These are phyloP conservation scores for Aspergillus sparsus DNA, from an alignment of 495 filamentous ascomycete genomes.

Conservation along the genomic window DNA sequence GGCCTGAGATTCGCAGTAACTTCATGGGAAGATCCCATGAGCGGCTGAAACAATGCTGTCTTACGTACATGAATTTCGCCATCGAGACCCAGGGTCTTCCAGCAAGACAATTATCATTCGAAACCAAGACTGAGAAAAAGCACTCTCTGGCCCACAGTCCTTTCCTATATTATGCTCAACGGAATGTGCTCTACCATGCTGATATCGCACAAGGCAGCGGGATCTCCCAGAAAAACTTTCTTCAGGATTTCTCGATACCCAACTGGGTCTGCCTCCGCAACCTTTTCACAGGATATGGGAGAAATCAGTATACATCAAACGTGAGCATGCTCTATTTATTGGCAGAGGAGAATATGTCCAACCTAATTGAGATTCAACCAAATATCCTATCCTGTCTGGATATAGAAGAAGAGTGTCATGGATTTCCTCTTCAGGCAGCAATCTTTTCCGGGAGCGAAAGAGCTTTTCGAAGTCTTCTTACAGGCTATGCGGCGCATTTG, in stretches of 20 bases:
- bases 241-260: slow-evolving; percentile 33
- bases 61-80: slow-evolving; percentile 12
- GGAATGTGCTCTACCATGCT: slow-evolving; percentile 46
- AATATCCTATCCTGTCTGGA: too few relatives aligned
- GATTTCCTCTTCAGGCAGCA: too few relatives aligned
- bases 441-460: too few relatives aligned
- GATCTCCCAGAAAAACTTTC: slow-evolving; percentile 39
- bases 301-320: slow-evolving; percentile 32
- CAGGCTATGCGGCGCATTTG: too few relatives aligned
- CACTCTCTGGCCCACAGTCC: slow-evolving; percentile 15
- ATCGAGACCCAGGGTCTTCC: slow-evolving; percentile 15
- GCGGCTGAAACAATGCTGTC: slow-evolving; percentile 36
- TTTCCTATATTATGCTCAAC: slow-evolving; percentile 48
- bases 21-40: slow-evolving; percentile 35
- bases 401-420: too few relatives aligned
- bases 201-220: slow-evolving; percentile 33
- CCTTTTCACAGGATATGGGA: slow-evolving; percentile 31
- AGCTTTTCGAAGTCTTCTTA: too few relatives aligned
- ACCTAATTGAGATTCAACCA: slow-evolving; percentile 1
- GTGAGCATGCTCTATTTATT: slow-evolving; percentile 49
- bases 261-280: slow-evolving; percentile 44
- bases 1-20: slow-evolving; percentile 25
- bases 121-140: neutral
- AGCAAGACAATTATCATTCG: neutral
- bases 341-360: slow-evolving; percentile 29